A percentile compares a stretch with the other conserved stretches of the same genome.
These are phyloP conservation scores for Thalassiosira allenii DNA, from an alignment of 352 stramenopile species.

Conservation along the genomic window DNA sequence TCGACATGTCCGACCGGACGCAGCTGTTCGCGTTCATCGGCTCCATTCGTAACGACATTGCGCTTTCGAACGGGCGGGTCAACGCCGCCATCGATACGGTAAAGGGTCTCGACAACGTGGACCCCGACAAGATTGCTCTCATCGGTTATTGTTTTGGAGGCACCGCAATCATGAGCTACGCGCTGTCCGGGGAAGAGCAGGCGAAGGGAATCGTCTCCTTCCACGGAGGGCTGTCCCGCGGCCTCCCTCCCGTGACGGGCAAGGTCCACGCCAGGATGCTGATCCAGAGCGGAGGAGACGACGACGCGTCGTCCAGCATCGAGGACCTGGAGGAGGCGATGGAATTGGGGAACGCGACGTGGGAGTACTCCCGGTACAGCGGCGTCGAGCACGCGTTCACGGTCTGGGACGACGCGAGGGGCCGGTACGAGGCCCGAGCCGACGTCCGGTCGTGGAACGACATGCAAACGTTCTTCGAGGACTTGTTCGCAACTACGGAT, in stretches of 20 bases:
- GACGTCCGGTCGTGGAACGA: slow-evolving; percentile 60
- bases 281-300: too few relatives aligned
- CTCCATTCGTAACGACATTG: slow-evolving; percentile 36
- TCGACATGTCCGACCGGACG: slow-evolving; percentile 13
- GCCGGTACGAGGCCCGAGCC: slow-evolving; percentile 55
- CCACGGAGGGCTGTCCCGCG: too few relatives aligned
- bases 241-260: too few relatives aligned
- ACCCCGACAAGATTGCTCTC: slow-evolving; percentile 45
- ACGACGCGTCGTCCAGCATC: too few relatives aligned
- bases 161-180: slow-evolving; percentile 54
- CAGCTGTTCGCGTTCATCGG: slow-evolving; percentile 7
- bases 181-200: slow-evolving; percentile 13
- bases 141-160: slow-evolving; percentile 66
- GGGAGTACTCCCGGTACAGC: slow-evolving; percentile 62
- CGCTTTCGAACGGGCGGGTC: slow-evolving; percentile 54
- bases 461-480: slow-evolving; percentile 38
- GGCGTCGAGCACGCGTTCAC: slow-evolving; percentile 53
- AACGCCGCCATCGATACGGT: slow-evolving; percentile 52
- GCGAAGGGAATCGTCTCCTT: too few relatives aligned
- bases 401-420: slow-evolving; percentile 31
- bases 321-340: neutral
- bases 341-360: slow-evolving; percentile 25
- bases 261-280: too few relatives aligned
- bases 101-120: slow-evolving; percentile 18
- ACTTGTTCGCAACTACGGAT: slow-evolving; percentile 36